Evolutionary conservation across 345 rosid species (phyloP).

Genomic region (Ceriops decandra): DNA sequence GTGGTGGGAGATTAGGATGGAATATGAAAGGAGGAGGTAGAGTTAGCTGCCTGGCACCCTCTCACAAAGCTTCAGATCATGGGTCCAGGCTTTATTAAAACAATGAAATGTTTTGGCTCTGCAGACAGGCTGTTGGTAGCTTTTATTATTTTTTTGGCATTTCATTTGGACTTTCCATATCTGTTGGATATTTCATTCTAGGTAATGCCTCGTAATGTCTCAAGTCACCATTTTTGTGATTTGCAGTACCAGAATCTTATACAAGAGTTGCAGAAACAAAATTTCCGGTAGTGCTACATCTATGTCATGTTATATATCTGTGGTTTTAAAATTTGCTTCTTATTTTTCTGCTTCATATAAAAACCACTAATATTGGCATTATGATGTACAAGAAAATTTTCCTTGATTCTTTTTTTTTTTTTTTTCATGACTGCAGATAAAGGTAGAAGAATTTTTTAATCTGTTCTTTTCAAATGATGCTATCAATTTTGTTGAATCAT

Average conservation of each 20-base stretch:
- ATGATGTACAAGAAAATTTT: background rate
- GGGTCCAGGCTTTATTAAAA: background rate
- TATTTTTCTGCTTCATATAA: background rate
- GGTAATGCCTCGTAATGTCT: constrained; percentile 11
- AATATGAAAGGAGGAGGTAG: background rate
- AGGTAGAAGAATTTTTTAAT: constrained; percentile 71
- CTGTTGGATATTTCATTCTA: background rate
- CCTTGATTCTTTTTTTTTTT: background rate
- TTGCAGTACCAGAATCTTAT: constrained; percentile 70
- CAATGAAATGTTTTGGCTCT: background rate
- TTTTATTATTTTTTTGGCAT: background rate
- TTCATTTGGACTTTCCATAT: background rate
- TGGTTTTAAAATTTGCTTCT: background rate
- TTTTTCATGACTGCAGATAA: constrained; percentile 49
- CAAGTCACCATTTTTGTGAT: constrained; percentile 32
- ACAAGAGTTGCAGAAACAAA: constrained; percentile 72
- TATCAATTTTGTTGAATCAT: constrained; percentile 58
- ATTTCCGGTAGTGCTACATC: constrained; percentile 60
- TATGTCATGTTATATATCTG: constrained; percentile 13
- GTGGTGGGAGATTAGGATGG: background rate
- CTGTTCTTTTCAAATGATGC: constrained; percentile 74
- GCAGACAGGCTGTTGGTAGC: background rate
- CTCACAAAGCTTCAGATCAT: background rate
- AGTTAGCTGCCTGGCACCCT: background rate
- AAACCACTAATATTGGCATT: background rate